Evolutionary conservation across 1,284 basidiomycete genomes (phyloP), one percentile per base, ranked within the genome.

Genomic region (Nidula niveotomentosa): DNA sequence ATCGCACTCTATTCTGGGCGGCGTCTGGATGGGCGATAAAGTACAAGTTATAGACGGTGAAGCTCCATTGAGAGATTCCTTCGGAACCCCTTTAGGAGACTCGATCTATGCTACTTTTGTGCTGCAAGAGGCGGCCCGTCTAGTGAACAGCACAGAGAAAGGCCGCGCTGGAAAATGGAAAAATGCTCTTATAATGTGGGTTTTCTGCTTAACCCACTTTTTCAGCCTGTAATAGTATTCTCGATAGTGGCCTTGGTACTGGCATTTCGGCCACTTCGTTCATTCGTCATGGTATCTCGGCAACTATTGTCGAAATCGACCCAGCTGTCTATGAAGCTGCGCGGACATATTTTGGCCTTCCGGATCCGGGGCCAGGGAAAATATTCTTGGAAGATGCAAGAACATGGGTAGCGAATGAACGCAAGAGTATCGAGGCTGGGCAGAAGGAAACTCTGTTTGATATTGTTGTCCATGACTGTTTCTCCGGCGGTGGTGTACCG

Each of bases 401-500:
- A 13, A 57, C 61, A 3, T 93, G 88, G 81, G 79, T 90, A 6
- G 64, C 75, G 18, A 65, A 74, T 33, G 75, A 78, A 55, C 70
- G 69, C 13, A 61, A 58, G 35, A 61, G 62, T 41, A 57, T 72
- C 44, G 68, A 70, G 49, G 60, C 64, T 47, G 68, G 68, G 49
- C 64, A 61, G n/a, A 55, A 63, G 37, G 62, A 65, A 12, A 59
- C 49, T 10, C 58, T 61, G 23, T 96, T 85, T 67, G 90, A 92
- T 66, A 85, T 91, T 60, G 81, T 94, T 15, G 76, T 96, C 0
- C 95, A 98, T 63, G 95, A 96, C 65, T 92, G 90, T 62, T 97
- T 96, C 70, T 93, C 93, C 8, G 94, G 94, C 2, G 95, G 94
- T 3, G 83, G 83, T 17, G 85, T 97, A 3, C 93, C 94, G 0